A percentile compares a stretch with the other conserved stretches of the same genome.
Evolutionary conservation across 495 filamentous ascomycete genomes (phyloP).

Genomic region (Neurospora sp.): DNA sequence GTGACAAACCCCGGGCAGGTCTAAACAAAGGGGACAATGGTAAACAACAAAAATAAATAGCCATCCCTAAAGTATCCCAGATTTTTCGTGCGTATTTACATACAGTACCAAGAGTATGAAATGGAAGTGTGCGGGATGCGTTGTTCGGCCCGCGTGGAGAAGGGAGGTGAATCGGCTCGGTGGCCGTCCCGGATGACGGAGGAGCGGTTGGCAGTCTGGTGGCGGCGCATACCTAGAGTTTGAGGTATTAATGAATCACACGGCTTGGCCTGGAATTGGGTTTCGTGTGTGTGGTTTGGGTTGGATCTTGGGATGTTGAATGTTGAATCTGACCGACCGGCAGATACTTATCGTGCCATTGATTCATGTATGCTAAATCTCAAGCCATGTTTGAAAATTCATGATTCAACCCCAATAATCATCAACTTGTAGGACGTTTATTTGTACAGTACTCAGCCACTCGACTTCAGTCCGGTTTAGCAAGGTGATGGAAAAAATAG

Average conservation of each 20-base stretch:
- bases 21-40: background rate
- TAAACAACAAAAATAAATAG: background rate
- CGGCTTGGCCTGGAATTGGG: too few relatives aligned
- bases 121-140: background rate
- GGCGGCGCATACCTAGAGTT: background rate
- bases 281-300: too few relatives aligned
- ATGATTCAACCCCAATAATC: too few relatives aligned
- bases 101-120: background rate
- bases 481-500: too few relatives aligned
- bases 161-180: background rate
- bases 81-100: background rate
- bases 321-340: too few relatives aligned
- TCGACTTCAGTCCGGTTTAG: too few relatives aligned
- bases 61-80: background rate
- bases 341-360: too few relatives aligned
- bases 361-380: too few relatives aligned
- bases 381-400: too few relatives aligned
- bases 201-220: background rate
- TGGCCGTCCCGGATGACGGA: background rate
- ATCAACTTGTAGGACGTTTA: too few relatives aligned
- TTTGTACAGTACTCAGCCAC: too few relatives aligned
- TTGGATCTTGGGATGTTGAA: too few relatives aligned
- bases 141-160: background rate
- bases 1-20: background rate
- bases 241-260: background rate